A percentile compares a stretch with the other conserved stretches of the same genome.
Evolutionary conservation across 2,329 filamentous ascomycete species (phyloP).

Genomic region (Aspergillus unguis): DNA sequence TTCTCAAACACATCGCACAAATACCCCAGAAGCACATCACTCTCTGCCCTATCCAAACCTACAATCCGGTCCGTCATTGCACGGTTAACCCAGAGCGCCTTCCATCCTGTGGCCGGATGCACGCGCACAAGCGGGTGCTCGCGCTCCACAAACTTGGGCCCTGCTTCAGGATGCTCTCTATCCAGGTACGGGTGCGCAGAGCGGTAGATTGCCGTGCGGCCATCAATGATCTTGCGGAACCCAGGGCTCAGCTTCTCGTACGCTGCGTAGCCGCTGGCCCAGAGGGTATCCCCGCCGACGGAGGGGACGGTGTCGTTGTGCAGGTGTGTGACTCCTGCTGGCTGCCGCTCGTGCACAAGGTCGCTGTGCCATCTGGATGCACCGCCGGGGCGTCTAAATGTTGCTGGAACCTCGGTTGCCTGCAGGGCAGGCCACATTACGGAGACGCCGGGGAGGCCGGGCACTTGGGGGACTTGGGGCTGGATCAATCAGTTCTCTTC

Average conservation of each 20-base stretch:
- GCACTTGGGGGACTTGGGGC: constrained; percentile 69
- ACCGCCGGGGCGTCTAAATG: constrained; percentile 65
- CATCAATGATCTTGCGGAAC: constrained; percentile 69
- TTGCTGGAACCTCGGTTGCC: constrained; percentile 58
- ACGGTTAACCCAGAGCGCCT: constrained; percentile 68
- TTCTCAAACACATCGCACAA: constrained; percentile 66
- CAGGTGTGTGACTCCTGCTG: constrained; percentile 66
- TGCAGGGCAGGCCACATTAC: constrained; percentile 69
- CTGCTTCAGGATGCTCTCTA: constrained; percentile 57
- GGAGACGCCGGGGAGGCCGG: constrained; percentile 61
- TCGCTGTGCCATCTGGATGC: constrained; percentile 68
- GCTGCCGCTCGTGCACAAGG: constrained; percentile 67
- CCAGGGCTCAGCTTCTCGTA: constrained; percentile 70
- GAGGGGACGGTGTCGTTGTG: constrained; percentile 66
- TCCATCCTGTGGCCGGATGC: constrained; percentile 72
- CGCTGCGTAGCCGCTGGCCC: constrained; percentile 67
- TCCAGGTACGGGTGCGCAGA: constrained; percentile 67
- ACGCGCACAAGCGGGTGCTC: constrained; percentile 66
- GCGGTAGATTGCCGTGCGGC: constrained; percentile 61
- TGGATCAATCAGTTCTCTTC: constrained; percentile 26
- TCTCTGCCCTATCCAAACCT: constrained; percentile 66
- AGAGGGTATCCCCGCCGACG: constrained; percentile 67
- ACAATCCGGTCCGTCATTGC: constrained; percentile 67
- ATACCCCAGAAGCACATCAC: constrained; percentile 64
- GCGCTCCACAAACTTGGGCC: constrained; percentile 65